phyloP scores from a whole-genome alignment of 1,284 basidiomycete genomes.

The Apiotrichum montevideense region DNA sequence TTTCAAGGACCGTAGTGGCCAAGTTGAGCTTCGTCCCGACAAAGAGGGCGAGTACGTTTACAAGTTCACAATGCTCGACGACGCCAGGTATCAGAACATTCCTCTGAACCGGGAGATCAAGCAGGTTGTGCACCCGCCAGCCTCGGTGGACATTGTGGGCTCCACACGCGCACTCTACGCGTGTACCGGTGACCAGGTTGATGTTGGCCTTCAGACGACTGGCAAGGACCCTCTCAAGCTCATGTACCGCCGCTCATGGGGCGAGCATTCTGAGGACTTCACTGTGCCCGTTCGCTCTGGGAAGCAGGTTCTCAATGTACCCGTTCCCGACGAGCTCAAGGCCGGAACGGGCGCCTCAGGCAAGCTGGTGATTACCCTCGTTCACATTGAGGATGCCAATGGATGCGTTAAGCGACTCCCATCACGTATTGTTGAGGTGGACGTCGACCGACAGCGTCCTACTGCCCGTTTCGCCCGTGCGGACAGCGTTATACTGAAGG shows the following conservation, averaged over 20 bases:
- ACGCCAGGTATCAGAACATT: constrained; percentile 72
- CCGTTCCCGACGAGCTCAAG: constrained; percentile 30
- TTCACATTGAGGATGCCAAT: constrained; percentile 80
- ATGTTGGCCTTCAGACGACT: constrained; percentile 70
- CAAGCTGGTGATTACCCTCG: constrained; percentile 30
- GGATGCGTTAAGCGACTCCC: constrained; percentile 75
- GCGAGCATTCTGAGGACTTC: constrained; percentile 51
- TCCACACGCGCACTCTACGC: constrained; percentile 47
- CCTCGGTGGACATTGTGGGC: constrained; percentile 66
- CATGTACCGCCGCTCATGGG: constrained; percentile 66
- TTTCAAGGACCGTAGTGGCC: constrained; percentile 68
- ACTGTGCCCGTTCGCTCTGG: constrained; percentile 62
- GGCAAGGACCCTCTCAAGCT: constrained; percentile 84
- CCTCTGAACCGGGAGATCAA: constrained; percentile 66
- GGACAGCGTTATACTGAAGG: constrained; percentile 63
- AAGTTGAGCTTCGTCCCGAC: constrained; percentile 80
- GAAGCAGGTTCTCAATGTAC: constrained; percentile 26
- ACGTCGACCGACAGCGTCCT: constrained; percentile 81
- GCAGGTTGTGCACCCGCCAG: constrained; percentile 81
- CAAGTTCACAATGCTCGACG: constrained; percentile 66
- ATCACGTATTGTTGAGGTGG: constrained; percentile 74
- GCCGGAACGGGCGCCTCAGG: constrained; percentile 30
- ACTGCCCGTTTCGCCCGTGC: constrained; percentile 66
- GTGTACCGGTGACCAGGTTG: constrained; percentile 67
- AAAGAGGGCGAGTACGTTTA: constrained; percentile 78